These are phyloP conservation scores for Monilinia vaccinii-corymbosi DNA, from an alignment of 2,329 filamentous ascomycete genomes.

Conservation along the genomic window DNA sequence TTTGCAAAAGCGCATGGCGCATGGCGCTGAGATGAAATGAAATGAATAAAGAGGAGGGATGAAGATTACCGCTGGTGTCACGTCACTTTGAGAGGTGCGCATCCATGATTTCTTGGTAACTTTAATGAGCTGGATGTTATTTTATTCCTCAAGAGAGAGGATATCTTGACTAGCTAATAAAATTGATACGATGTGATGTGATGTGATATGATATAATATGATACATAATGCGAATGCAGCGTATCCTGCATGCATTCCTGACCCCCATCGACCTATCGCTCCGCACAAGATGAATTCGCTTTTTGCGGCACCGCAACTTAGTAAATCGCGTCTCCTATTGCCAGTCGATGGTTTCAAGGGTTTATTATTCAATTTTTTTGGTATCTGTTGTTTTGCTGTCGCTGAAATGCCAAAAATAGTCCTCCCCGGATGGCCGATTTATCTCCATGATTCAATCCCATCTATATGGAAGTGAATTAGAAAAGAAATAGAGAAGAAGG, in stretches of 20 bases:
- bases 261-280: neutral
- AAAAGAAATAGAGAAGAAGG: neutral
- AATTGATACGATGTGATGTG: neutral
- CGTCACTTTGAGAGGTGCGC: no score
- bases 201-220: constrained; percentile 8
- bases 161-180: neutral
- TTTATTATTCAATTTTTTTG: neutral
- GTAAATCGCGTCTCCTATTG: neutral
- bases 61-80: no score
- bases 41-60: no score
- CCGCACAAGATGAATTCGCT: neutral
- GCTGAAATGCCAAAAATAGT: neutral
- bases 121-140: neutral
- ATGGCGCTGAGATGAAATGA: no score
- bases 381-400: neutral
- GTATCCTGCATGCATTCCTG: neutral
- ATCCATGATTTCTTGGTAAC: neutral
- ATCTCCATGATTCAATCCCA: neutral
- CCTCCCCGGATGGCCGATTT: neutral
- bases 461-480: neutral
- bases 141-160: neutral
- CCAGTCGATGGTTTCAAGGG: neutral
- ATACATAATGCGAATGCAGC: constrained; percentile 3
- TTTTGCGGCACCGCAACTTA: neutral
- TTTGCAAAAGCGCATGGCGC: no score